Percentiles rank a stretch among this genome's conserved stretches.
Evolutionary conservation across 2,329 filamentous ascomycete species (phyloP).

Genomic region (Diaporthe sp.): DNA sequence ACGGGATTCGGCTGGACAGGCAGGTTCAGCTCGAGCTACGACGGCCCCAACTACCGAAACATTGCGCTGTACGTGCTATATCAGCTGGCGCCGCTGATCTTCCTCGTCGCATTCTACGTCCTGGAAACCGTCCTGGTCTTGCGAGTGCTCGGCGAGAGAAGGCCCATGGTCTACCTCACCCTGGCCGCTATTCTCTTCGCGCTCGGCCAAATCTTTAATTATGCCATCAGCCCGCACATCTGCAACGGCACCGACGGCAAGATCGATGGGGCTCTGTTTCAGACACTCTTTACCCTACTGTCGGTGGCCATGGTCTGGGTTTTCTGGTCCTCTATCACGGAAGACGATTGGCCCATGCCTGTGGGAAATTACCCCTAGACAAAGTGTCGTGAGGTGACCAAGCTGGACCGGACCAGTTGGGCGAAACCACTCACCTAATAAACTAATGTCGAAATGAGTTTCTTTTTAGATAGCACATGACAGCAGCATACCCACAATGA

Average conservation of each 20-base stretch:
- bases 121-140: conserved; percentile 88
- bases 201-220: conserved; percentile 95
- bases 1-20: conserved; percentile 89
- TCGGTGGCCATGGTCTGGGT: conserved; percentile 87
- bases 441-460: conserved; percentile 23
- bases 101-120: conserved; percentile 87
- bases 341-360: conserved; percentile 91
- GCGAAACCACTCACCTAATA: conserved; percentile 1
- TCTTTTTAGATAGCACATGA: conserved; percentile 17
- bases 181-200: conserved; percentile 85
- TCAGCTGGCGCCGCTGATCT: conserved; percentile 87
- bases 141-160: conserved; percentile 84
- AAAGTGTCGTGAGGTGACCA: neutral
- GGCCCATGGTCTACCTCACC: conserved; percentile 90
- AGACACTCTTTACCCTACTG: conserved; percentile 90
- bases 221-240: conserved; percentile 90
- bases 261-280: conserved; percentile 93
- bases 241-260: conserved; percentile 85
- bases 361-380: conserved; percentile 44
- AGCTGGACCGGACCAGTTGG: neutral
- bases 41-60: conserved; percentile 69
- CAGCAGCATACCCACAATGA: conserved; percentile 16
- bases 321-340: conserved; percentile 99
- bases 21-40: conserved; percentile 74
- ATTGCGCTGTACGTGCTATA: conserved; percentile 95